A percentile compares a stretch with the other conserved stretches of the same genome.
These are phyloP conservation scores for Fonsecaea nubica DNA, from an alignment of 2,329 filamentous ascomycete species.

Conservation along the genomic window DNA sequence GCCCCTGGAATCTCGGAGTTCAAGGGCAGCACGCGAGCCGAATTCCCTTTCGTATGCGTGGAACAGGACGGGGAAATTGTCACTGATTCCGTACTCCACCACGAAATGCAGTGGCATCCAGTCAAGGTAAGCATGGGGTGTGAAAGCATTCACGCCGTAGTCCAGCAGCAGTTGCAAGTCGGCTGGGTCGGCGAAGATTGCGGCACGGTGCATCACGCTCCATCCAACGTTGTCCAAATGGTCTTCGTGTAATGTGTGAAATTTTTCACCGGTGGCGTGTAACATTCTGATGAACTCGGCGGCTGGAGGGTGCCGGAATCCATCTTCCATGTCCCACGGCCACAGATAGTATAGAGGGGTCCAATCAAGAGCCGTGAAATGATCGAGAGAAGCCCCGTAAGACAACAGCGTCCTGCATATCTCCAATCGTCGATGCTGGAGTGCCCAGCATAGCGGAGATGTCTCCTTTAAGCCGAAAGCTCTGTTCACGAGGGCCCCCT, in stretches of 20 bases:
- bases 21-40: not conserved
- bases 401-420: constrained; percentile 13
- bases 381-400: constrained; percentile 9
- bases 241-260: constrained; percentile 5
- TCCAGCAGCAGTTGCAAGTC: constrained; percentile 17
- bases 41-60: constrained; percentile 6
- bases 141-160: constrained; percentile 18
- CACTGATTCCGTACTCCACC: constrained; percentile 7
- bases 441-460: constrained; percentile 13
- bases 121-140: not conserved
- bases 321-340: not conserved
- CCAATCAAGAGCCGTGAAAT: constrained; percentile 7
- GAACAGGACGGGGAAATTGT: constrained; percentile 13
- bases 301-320: constrained; percentile 1
- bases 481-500: constrained; percentile 22
- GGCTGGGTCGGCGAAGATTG: constrained; percentile 15
- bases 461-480: constrained; percentile 20
- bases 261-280: not conserved
- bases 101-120: constrained; percentile 16
- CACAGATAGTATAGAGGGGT: constrained; percentile 21
- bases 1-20: constrained; percentile 9
- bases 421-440: constrained; percentile 12
- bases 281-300: constrained; percentile 14
- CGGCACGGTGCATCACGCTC: constrained; percentile 21
- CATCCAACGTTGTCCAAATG: constrained; percentile 11